Evolutionary conservation across 176 grass and related monocot genomes (phyloP), one percentile per base, ranked within the genome.

Genomic region (Hyparrhenia diplandra): DNA sequence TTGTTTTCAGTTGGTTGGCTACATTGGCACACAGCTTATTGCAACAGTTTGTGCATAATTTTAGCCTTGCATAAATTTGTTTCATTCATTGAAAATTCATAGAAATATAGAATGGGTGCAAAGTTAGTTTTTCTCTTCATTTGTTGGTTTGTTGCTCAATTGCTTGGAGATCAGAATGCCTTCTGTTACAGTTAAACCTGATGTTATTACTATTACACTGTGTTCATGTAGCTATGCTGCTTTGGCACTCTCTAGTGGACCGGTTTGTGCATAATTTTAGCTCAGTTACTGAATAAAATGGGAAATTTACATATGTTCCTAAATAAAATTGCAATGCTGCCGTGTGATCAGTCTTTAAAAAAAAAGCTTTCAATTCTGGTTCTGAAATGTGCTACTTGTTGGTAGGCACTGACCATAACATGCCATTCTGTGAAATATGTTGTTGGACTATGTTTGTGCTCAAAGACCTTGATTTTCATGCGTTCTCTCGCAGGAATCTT

Each of bases 401-500:
- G 2, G 4, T 30, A 47, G 28, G 16, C 46, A 49, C 49, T 21
- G 49, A 54, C 20, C 7, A 75, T 49, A 30, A 31, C 25, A 14
- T 39, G 1, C 1, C 24, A 42, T 25, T 52, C 45, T 43, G 62
- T 81, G 20, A 27, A 28, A 47, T 84, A 1, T 73, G 23, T 0
- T 35, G 40, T 17, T 76, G 36, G 59, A 46, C 41, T 31, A 23
- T 23, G 18, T 74, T 10, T 5, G 40, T 80, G 35, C 65, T 82
- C 4, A 82, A 57, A 58, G 13, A 5, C 45, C 30, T 79, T 74
- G 35, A 65, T 79, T 71, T 11, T 55, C 6, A 14, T 4, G 75
- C 68, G 60, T 47, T 24, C 31, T 10, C 59, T 35, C 6, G 4
- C 71, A 92, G 92, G 80, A 35, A 69, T 87, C 39, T 51, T 78